phyloP scores from a whole-genome alignment of 108 stramenopile genomes.

The Nitzschia palea region DNA sequence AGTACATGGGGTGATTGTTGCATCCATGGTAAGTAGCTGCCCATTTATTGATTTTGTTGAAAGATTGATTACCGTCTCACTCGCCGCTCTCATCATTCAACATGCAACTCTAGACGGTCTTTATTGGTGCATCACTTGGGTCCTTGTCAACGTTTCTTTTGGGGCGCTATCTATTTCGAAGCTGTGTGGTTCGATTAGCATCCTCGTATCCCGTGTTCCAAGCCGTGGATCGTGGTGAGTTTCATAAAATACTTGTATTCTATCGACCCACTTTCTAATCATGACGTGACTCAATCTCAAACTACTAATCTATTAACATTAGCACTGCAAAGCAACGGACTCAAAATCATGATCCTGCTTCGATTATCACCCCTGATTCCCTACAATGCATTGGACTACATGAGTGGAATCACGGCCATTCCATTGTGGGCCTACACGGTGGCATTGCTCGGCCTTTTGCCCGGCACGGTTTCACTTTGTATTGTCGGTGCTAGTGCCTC shows the following conservation, averaged over 20 bases:
- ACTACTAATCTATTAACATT: not conserved
- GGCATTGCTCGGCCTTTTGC: constrained; percentile 57
- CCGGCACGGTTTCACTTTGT: constrained; percentile 57
- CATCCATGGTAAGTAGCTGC: constrained; percentile 32
- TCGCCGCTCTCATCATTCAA: no score
- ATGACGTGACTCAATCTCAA: not conserved
- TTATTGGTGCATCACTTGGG: constrained; percentile 32
- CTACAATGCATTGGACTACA: constrained; percentile 72
- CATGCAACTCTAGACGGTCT: constrained; percentile 9
- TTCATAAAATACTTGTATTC: not conserved
- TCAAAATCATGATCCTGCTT: constrained; percentile 50
- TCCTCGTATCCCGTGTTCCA: constrained; percentile 31
- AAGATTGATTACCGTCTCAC: no score
- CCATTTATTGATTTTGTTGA: no score
- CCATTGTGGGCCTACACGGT: constrained; percentile 38
- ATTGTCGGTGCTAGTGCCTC: constrained; percentile 68
- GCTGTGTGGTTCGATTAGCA: constrained; percentile 43
- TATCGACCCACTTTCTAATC: not conserved
- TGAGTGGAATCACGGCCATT: constrained; percentile 61
- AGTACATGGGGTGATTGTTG: constrained; percentile 42
- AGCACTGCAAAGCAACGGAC: constrained; percentile 32
- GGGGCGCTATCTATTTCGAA: constrained; percentile 60
- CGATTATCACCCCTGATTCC: constrained; percentile 71
- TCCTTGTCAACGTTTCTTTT: constrained; percentile 47
- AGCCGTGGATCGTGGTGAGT: constrained; percentile 27